These are phyloP conservation scores for Gnetum montanum DNA, from an alignment of 75 land plant genomes.

Conservation along the genomic window DNA sequence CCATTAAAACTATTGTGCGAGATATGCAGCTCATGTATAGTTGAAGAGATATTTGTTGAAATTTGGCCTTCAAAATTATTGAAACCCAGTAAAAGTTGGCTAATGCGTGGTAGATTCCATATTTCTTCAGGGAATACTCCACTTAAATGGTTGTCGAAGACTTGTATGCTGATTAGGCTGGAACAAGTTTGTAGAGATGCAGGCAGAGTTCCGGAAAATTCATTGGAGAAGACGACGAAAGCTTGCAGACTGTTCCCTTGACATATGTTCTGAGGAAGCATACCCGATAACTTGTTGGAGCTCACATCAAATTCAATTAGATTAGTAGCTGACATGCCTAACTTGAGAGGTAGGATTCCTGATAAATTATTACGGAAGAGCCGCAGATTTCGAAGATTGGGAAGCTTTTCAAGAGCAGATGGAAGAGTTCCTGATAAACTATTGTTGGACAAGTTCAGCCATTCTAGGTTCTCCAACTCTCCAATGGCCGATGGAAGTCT, in stretches of 20 bases:
- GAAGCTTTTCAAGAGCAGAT: conserved; percentile 13
- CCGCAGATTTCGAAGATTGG: conserved; percentile 9
- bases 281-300: conserved; percentile 32
- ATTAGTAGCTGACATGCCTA: conserved; percentile 17
- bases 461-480: conserved; percentile 10
- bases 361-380: conserved; percentile 23
- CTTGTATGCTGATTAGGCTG: conserved; percentile 8
- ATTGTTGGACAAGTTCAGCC: conserved; percentile 15
- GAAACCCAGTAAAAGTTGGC: conserved; percentile 11
- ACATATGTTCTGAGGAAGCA: conserved; percentile 36
- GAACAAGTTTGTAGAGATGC: conserved; percentile 16
- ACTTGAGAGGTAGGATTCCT: conserved; percentile 24
- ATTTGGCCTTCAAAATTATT: conserved; percentile 48
- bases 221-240: conserved; percentile 33
- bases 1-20: conserved; percentile 29
- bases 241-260: conserved; percentile 1
- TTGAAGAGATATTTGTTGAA: conserved; percentile 13
- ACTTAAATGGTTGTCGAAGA: conserved; percentile 15
- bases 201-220: conserved; percentile 32
- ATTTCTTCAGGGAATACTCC: conserved; percentile 25
- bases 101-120: conserved; percentile 21
- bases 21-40: conserved; percentile 21
- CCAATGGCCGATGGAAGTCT: conserved; percentile 34
- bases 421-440: conserved; percentile 32
- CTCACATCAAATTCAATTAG: conserved; percentile 29